Base-by-base conservation (phyloP, 495 filamentous ascomycete species). In the Halenospora varia region DNA sequence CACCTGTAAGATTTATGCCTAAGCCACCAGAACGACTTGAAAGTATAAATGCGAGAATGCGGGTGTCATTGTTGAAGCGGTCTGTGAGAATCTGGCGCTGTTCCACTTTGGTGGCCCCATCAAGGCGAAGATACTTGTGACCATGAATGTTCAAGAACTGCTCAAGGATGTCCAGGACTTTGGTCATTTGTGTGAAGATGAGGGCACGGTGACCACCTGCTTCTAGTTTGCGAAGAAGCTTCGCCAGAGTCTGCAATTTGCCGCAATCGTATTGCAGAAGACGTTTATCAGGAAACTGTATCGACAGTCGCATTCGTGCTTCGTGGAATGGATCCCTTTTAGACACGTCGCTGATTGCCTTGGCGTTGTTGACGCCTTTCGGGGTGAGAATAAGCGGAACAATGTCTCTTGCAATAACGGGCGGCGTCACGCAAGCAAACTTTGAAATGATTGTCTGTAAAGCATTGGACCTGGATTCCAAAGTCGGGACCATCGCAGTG, bases 101-200 rank as follows among this genome's bases (percentile, higher is more conserved):
- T 70, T 97, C 95, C 25, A 97, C 84, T 63, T 95, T 96, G 13
- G 95, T 97, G 17, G 88, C 83, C 39, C 95, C 95, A 64, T 99
- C 95, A 10, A 99, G 85, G 24, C 95, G 90, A 2, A 96, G 82
- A 72, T 99, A 99, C 25, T 93, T 94, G 70, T 97, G 89, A 1
- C 92, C 92, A 65, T 97, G 94, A 56, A 99, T 97, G 70, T 97
- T 97, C 66, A 99, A 83, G 68, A 97, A 99, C 56, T 92, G 92
- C 65, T 99, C 95, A 17, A 99, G 81, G 57, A 99, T 94, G 71
- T 99, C 92, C 3, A 99, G 84, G 62, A 97, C 94, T 68, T 93
- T 96, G 23, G 95, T 97, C 95, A 99, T 99, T 65, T 99, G 95
- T 1, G 95, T 97, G 74, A 99, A 99, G 70, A 99, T 97, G 25